Evolutionary conservation across 352 stramenopile species (phyloP).

Genomic region (Phytophthora europaea): DNA sequence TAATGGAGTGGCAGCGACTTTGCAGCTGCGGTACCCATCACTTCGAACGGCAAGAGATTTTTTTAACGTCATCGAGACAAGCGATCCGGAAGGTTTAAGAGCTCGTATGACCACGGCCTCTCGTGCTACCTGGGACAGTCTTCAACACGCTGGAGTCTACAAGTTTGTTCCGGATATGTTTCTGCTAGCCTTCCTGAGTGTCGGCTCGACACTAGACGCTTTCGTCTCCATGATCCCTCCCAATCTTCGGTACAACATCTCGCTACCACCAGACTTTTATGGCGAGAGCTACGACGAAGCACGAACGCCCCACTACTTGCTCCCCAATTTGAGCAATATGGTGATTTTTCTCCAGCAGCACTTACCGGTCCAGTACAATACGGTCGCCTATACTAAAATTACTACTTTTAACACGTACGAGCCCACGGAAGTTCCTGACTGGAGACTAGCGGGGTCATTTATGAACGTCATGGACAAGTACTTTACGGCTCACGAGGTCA

Average conservation of each 20-base stretch:
- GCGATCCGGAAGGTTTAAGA: too few relatives aligned
- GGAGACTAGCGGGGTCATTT: neutral
- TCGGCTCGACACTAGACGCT: neutral
- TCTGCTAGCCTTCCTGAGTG: neutral
- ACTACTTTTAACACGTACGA: neutral
- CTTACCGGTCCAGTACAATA: neutral
- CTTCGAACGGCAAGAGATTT: constrained; percentile 9
- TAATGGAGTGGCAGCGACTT: constrained; percentile 8
- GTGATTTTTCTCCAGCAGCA: constrained; percentile 1
- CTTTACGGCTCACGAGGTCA: constrained; percentile 18
- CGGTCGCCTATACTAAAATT: neutral
- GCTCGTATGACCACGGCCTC: too few relatives aligned
- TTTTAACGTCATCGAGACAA: too few relatives aligned
- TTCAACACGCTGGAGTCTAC: neutral
- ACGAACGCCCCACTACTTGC: neutral
- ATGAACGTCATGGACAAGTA: neutral
- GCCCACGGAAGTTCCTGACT: neutral
- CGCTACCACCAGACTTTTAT: neutral
- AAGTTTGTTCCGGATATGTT: constrained; percentile 1
- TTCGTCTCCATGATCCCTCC: neutral
- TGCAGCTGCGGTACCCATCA: constrained; percentile 36
- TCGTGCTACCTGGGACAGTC: neutral
- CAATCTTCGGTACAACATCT: neutral
- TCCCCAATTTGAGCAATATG: neutral
- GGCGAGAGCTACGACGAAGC: constrained; percentile 9